phyloP scores from a whole-genome alignment of 306 rosid species.

The Acacia acuminata region DNA sequence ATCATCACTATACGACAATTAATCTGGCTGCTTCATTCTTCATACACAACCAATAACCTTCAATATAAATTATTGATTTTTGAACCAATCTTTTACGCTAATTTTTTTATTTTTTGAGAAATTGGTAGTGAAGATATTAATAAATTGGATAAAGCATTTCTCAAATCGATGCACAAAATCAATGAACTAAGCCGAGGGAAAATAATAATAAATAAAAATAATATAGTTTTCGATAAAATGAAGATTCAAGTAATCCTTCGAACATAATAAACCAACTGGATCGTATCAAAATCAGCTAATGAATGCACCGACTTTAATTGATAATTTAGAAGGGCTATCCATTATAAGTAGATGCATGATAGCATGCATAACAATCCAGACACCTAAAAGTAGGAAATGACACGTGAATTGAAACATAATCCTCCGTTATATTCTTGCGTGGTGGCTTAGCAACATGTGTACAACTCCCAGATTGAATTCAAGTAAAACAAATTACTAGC shows the following conservation, averaged over 20 bases:
- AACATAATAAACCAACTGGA: neutral
- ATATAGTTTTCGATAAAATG: neutral
- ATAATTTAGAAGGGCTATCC: neutral
- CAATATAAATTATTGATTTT: too few relatives aligned
- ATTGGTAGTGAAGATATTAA: too few relatives aligned
- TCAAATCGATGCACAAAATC: too few relatives aligned
- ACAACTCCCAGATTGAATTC: too few relatives aligned
- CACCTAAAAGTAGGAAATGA: neutral
- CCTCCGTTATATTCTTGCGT: neutral
- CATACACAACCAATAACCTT: neutral
- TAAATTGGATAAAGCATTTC: too few relatives aligned
- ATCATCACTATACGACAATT: neutral
- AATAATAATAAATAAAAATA: too few relatives aligned
- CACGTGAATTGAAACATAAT: neutral
- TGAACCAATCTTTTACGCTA: too few relatives aligned
- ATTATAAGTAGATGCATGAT: neutral
- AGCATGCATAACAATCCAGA: neutral
- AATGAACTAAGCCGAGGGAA: neutral
- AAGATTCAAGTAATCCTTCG: neutral
- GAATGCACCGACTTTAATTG: neutral
- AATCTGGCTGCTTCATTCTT: neutral
- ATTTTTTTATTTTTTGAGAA: too few relatives aligned
- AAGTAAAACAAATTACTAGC: too few relatives aligned
- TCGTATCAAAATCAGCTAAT: neutral
- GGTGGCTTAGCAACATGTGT: neutral